Evolutionary conservation across 768 basidiomycete genomes (phyloP), one percentile per base, ranked within the genome.

Genomic region (Phlebiopsis flavidoalba): DNA sequence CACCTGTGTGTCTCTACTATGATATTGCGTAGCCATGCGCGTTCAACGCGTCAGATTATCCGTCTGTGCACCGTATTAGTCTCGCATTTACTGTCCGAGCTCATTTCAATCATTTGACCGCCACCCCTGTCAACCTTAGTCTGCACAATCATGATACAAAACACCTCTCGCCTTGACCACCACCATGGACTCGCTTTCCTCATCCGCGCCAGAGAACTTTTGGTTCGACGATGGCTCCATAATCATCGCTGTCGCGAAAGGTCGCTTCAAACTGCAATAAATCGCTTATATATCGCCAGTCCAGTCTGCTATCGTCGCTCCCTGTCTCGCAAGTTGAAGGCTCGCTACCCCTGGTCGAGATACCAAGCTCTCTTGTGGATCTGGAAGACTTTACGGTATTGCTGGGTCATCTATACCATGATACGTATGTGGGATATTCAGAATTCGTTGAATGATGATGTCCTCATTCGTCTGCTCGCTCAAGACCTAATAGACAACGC

Each of bases 201-300:
- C 36, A 7, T 55, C 37, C 10, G 17, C 22, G 37, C 21, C 51
- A n/a, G 77, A 79, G 0, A 71, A 72, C 22, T 87, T 82, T 68
- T 89, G 86, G 86, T 83, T 88, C 63, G 76, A 84, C 36, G 87
- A 89, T 66, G 88, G 84, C 60, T 83, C 83, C 19, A 68, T 87
- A 12, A 70, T 86, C 33, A 67, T 89, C 37, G 74, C 73, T 60
- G 73, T 80, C 37, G 70, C 76, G 61, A 68, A 75, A 21, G 68
- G 77, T 24, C 65, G 76, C 22, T 91, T 85, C 77, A 85, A 78
- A 66, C 73, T 90, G 36, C 87, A n/a, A 88, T 66, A 71, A 71
- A 37, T 74, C 77, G 3, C 68, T 89, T 7, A 69, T 89, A 4
- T 70, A 74, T 40, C 77, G 83, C 12, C 83, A 86, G 60, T 87